Conservation (phyloP, 768 basidiomycete genomes). For the Rhodotorula babjevae region DNA sequence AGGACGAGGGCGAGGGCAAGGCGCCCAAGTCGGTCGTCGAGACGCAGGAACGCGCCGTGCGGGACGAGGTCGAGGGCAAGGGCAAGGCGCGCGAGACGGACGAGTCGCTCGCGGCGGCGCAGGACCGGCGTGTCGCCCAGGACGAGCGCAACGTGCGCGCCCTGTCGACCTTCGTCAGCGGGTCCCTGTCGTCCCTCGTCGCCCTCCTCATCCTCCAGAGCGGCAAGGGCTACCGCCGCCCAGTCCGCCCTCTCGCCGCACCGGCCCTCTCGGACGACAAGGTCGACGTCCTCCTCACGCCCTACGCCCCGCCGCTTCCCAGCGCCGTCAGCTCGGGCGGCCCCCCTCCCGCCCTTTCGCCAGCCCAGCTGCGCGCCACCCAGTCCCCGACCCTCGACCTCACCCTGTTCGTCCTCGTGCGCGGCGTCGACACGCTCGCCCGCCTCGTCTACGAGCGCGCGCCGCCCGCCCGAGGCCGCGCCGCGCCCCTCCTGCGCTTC, state of each 20-base stretch:
- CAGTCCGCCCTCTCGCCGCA: neutral
- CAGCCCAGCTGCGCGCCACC: neutral
- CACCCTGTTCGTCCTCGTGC: constrained; percentile 39
- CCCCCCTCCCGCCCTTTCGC: neutral
- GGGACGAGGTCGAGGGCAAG: constrained; percentile 8
- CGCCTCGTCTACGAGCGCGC: constrained; percentile 10
- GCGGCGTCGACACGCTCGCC: constrained; percentile 34
- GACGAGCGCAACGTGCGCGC: constrained; percentile 11
- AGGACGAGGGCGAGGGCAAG: neutral
- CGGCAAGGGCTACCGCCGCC: constrained; percentile 1
- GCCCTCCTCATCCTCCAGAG: constrained; percentile 28
- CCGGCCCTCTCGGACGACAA: neutral
- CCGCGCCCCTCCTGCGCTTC: constrained; percentile 1
- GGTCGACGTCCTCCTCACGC: constrained; percentile 18
- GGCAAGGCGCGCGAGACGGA: constrained; percentile 11
- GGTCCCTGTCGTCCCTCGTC: constrained; percentile 17
- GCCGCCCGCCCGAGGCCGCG: neutral
- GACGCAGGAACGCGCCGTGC: neutral
- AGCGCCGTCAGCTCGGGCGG: no score
- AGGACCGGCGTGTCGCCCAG: neutral
- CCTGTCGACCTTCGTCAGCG: constrained; percentile 16
- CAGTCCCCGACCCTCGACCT: constrained; percentile 38
- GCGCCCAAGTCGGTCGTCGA: neutral
- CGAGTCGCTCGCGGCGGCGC: constrained; percentile 1
- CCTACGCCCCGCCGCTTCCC: constrained; percentile 4